These are phyloP conservation scores for Trapa incisa DNA, from an alignment of 345 rosid genomes.

Conservation along the genomic window DNA sequence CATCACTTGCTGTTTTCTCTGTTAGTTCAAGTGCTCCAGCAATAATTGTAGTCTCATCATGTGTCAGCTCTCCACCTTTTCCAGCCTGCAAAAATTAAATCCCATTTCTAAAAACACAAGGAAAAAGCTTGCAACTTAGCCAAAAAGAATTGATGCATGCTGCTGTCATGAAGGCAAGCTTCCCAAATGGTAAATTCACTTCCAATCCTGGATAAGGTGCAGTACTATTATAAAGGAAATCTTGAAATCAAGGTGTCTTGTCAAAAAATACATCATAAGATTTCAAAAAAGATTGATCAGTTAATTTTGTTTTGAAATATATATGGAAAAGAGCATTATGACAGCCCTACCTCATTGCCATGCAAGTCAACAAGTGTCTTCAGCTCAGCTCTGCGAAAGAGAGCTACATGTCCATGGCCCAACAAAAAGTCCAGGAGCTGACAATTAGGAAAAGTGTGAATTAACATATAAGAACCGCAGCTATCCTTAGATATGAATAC, in stretches of 20 bases:
- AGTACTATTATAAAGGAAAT: neutral
- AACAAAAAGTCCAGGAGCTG: conserved; percentile 75
- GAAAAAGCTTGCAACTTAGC: neutral
- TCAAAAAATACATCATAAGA: neutral
- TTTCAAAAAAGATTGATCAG: neutral
- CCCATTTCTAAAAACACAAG: neutral
- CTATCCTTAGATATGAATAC: neutral
- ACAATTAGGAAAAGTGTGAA: conserved; percentile 7
- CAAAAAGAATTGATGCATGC: neutral
- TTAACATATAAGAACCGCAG: neutral
- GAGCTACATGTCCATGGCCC: conserved; percentile 84
- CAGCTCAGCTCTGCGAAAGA: conserved; percentile 96
- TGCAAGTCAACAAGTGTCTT: conserved; percentile 90
- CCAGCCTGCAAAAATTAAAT: conserved; percentile 53
- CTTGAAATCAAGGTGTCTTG: neutral
- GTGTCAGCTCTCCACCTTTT: conserved; percentile 95
- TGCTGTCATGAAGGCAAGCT: neutral
- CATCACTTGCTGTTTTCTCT: conserved; percentile 75
- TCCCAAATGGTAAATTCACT: neutral
- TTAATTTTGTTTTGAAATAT: neutral
- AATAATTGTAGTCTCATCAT: conserved; percentile 94
- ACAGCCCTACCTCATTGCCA: conserved; percentile 72
- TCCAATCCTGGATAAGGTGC: neutral
- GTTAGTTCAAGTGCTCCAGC: conserved; percentile 95
- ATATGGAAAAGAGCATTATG: neutral